These are phyloP conservation scores for Kuraishia borneana DNA, from an alignment of 805 yeast species.

Conservation along the genomic window DNA sequence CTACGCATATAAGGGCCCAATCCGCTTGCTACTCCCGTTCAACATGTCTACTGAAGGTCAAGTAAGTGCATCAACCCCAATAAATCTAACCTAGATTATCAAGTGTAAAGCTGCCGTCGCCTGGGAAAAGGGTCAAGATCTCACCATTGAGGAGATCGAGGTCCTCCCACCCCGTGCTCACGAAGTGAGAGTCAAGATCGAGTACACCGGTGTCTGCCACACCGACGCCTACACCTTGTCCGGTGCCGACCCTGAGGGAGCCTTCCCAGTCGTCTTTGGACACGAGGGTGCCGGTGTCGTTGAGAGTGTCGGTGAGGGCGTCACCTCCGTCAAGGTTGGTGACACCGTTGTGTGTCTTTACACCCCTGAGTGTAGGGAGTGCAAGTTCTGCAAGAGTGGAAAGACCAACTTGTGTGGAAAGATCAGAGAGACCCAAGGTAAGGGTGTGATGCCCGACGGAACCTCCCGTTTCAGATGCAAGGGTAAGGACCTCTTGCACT, in stretches of 20 bases:
- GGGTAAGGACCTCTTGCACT: slow-evolving; percentile 80
- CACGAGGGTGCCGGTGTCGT: slow-evolving; percentile 99
- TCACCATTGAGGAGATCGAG: slow-evolving; percentile 75
- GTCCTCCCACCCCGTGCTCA: slow-evolving; percentile 95
- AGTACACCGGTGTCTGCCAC: slow-evolving; percentile 93
- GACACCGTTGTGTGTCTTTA: slow-evolving; percentile 90
- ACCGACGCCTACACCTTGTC: slow-evolving; percentile 95
- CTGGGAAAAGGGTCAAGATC: slow-evolving; percentile 78
- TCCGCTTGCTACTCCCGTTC: too few relatives aligned
- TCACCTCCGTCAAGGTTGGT: slow-evolving; percentile 80
- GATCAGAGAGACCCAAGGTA: slow-evolving; percentile 95
- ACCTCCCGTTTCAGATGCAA: slow-evolving; percentile 80
- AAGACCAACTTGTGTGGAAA: slow-evolving; percentile 95
- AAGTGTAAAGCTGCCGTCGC: slow-evolving; percentile 95
- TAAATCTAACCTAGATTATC: slow-evolving; percentile 34
- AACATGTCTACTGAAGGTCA: slow-evolving; percentile 8
- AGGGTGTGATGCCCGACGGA: slow-evolving; percentile 98
- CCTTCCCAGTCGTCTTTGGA: slow-evolving; percentile 86
- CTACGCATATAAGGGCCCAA: too few relatives aligned
- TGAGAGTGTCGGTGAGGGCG: slow-evolving; percentile 92
- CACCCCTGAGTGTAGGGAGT: slow-evolving; percentile 93
- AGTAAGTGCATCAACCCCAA: slow-evolving; percentile 2
- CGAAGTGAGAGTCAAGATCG: slow-evolving; percentile 87
- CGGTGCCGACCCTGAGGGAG: slow-evolving; percentile 95
- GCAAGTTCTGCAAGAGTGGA: slow-evolving; percentile 90